These are phyloP conservation scores for Sordariomycetes sp. DNA, from an alignment of 2,329 filamentous ascomycete species.

Conservation along the genomic window DNA sequence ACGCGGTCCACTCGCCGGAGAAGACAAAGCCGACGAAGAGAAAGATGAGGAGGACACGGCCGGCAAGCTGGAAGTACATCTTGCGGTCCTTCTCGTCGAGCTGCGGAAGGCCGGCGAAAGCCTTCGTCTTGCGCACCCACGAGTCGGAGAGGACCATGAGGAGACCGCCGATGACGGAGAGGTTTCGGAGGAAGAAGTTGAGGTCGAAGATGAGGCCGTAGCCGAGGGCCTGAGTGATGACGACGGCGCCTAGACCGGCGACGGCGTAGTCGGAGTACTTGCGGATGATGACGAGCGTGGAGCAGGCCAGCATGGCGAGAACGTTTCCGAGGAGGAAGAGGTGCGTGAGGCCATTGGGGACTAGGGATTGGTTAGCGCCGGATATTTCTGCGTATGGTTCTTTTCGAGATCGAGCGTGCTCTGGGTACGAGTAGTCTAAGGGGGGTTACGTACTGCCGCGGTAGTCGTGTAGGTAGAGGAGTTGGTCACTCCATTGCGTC, in stretches of 20 bases:
- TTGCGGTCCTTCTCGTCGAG: conserved; percentile 99
- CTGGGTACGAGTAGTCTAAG: background rate
- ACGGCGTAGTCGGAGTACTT: conserved; percentile 93
- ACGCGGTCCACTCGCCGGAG: conserved; percentile 83
- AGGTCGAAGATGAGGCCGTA: conserved; percentile 98
- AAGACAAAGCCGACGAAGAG: conserved; percentile 96
- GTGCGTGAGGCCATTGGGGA: conserved; percentile 81
- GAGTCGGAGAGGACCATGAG: conserved; percentile 98
- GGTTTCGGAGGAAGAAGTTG: conserved; percentile 99
- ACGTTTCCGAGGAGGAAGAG: conserved; percentile 88
- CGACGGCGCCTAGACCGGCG: conserved; percentile 77
- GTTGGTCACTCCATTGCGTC: conserved; percentile 94
- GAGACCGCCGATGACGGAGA: conserved; percentile 92
- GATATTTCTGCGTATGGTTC: background rate
- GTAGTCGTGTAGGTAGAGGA: conserved; percentile 87
- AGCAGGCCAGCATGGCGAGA: conserved; percentile 74
- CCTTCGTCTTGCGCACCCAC: conserved; percentile 96
- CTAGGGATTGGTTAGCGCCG: conserved; percentile 32
- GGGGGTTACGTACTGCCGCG: conserved; percentile 62
- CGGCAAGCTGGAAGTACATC: conserved; percentile 99
- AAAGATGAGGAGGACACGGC: conserved; percentile 92
- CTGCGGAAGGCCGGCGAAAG: conserved; percentile 84
- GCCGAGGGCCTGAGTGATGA: conserved; percentile 85
- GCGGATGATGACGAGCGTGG: conserved; percentile 77
- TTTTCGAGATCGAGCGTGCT: background rate